Evolutionary conservation across 495 filamentous ascomycete genomes (phyloP).

Genomic region (Trypethelium eluteriae): DNA sequence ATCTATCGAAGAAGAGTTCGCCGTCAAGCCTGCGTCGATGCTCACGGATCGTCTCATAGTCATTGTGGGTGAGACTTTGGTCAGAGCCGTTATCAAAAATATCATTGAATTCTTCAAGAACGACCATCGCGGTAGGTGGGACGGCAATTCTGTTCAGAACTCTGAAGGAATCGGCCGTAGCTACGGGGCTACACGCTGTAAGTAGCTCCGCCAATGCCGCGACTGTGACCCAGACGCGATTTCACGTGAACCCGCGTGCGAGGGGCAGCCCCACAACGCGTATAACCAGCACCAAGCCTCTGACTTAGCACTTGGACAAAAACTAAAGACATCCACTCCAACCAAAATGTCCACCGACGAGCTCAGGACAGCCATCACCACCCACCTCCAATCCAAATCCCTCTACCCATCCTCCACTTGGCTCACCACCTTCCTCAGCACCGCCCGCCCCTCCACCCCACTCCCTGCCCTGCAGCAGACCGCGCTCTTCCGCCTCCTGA

Average conservation of each 20-base stretch:
- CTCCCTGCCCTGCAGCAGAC: conserved; percentile 67
- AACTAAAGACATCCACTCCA: background rate
- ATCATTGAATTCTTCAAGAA: conserved; percentile 50
- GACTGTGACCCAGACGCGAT: background rate
- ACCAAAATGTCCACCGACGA: conserved; percentile 9
- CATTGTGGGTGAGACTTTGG: conserved; percentile 52
- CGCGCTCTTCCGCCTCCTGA: conserved; percentile 70
- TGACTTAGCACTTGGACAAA: background rate
- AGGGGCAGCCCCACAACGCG: background rate
- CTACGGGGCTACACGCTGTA: too few relatives aligned
- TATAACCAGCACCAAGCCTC: background rate
- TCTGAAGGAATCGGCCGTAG: too few relatives aligned
- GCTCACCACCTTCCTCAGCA: conserved; percentile 35
- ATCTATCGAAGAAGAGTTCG: conserved; percentile 64
- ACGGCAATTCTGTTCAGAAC: too few relatives aligned
- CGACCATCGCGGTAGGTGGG: conserved; percentile 11
- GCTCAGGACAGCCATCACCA: conserved; percentile 32
- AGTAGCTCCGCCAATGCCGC: too few relatives aligned
- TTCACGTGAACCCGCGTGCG: background rate
- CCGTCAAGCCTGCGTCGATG: conserved; percentile 57
- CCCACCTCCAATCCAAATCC: conserved; percentile 29
- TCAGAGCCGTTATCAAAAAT: conserved; percentile 58
- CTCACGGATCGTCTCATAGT: conserved; percentile 50
- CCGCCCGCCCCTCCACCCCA: conserved; percentile 48
- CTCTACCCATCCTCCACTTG: conserved; percentile 32